phyloP scores from a whole-genome alignment of 1,284 basidiomycete species.

The Pseudozyma sp. region DNA sequence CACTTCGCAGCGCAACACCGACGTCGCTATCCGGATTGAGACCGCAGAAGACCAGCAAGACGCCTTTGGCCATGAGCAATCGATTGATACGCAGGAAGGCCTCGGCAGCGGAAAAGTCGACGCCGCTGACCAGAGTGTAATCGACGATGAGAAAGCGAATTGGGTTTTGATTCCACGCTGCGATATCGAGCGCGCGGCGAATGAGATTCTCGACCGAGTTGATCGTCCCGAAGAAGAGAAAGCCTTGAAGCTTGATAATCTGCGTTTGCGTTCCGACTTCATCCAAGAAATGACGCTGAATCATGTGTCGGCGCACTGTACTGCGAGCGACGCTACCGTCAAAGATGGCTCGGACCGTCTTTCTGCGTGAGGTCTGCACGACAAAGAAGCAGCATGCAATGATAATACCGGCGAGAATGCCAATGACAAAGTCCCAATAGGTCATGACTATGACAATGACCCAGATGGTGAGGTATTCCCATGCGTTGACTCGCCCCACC shows the following conservation, averaged over 20 bases:
- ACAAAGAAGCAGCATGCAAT: constrained; percentile 96
- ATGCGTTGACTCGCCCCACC: constrained; percentile 77
- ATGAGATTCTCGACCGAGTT: constrained; percentile 83
- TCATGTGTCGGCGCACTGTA: constrained; percentile 87
- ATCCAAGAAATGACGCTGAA: constrained; percentile 88
- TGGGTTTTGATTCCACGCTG: constrained; percentile 81
- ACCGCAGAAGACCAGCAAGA: constrained; percentile 90
- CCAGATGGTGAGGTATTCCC: constrained; percentile 73
- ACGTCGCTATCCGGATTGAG: constrained; percentile 70
- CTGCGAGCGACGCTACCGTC: constrained; percentile 74
- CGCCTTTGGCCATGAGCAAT: constrained; percentile 79
- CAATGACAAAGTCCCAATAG: constrained; percentile 80
- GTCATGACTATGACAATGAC: constrained; percentile 80
- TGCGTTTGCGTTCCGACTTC: constrained; percentile 92
- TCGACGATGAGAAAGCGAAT: constrained; percentile 78
- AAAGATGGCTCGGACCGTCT: constrained; percentile 64
- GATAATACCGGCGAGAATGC: constrained; percentile 90
- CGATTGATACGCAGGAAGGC: constrained; percentile 92
- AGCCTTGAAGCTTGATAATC: constrained; percentile 86
- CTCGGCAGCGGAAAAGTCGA: constrained; percentile 95
- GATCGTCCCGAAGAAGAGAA: constrained; percentile 97
- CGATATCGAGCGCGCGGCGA: constrained; percentile 78
- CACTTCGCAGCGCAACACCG: constrained; percentile 68
- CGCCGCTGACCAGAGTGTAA: constrained; percentile 83
- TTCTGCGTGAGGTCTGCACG: constrained; percentile 84